Evolutionary conservation across 2,329 filamentous ascomycete genomes (phyloP).

Genomic region (Alternaria incomplexa): DNA sequence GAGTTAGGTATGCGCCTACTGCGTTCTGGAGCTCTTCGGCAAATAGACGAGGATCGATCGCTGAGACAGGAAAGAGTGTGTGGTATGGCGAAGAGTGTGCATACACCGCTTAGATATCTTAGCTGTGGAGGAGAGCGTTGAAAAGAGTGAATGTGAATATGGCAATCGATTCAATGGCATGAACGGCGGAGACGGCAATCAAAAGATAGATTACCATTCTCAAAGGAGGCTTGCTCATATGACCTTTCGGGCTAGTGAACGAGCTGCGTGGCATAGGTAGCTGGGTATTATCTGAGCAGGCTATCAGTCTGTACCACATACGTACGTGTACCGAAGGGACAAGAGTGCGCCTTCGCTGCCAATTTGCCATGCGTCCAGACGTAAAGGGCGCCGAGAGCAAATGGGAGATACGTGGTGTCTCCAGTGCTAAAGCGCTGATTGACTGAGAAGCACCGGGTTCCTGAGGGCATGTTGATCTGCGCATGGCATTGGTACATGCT

Average conservation of each 20-base stretch:
- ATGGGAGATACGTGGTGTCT: background rate
- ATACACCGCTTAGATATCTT: background rate
- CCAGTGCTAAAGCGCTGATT: constrained; percentile 3
- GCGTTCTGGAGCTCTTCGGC: constrained; percentile 4
- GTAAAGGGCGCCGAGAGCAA: background rate
- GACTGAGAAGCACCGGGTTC: background rate
- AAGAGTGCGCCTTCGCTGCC: constrained; percentile 5
- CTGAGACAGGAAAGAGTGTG: background rate
- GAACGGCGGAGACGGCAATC: background rate
- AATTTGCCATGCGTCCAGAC: background rate
- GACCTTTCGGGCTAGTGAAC: constrained; percentile 20
- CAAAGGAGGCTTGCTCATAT: constrained; percentile 2
- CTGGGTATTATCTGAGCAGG: background rate
- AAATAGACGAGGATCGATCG: background rate
- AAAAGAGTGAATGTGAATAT: background rate
- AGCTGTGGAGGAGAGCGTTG: background rate
- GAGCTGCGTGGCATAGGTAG: constrained; percentile 24
- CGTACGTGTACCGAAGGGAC: background rate
- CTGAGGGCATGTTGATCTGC: constrained; percentile 1
- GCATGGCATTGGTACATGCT: constrained; percentile 10
- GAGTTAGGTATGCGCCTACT: constrained; percentile 22
- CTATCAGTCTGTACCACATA: constrained; percentile 9
- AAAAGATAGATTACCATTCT: background rate
- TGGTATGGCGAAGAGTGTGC: background rate
- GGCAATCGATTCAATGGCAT: background rate